phyloP scores from a whole-genome alignment of 345 rosid genomes.

The Citrus maxima region DNA sequence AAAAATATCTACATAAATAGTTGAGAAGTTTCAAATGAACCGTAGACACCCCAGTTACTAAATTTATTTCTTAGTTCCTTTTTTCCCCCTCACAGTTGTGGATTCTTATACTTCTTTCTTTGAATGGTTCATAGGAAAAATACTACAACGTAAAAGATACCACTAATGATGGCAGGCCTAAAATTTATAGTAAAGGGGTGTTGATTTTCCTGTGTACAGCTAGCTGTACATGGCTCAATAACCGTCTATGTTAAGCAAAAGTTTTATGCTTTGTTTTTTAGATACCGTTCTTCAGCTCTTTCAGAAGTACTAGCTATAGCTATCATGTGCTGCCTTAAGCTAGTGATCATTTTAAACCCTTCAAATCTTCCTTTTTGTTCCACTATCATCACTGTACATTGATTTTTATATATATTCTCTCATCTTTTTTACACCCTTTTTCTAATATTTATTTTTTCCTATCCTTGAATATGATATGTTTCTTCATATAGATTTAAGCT shows the following conservation, averaged over 20 bases:
- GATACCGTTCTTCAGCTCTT: background rate
- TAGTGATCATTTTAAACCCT: slow-evolving; percentile 19
- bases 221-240: slow-evolving; percentile 24
- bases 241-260: slow-evolving; percentile 19
- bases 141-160: background rate
- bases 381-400: background rate
- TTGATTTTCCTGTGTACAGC: background rate
- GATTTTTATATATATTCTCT: background rate
- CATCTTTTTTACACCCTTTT: background rate
- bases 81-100: background rate
- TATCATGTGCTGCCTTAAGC: slow-evolving; percentile 7
- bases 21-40: background rate
- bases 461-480: background rate
- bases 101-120: background rate
- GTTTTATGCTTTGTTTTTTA: background rate
- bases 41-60: background rate
- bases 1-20: background rate
- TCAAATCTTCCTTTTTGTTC: slow-evolving; percentile 10
- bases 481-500: background rate
- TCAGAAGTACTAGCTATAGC: background rate
- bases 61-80: background rate
- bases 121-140: background rate
- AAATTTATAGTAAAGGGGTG: background rate
- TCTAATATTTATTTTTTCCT: background rate
- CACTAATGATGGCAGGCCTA: slow-evolving; percentile 1